phyloP scores from a whole-genome alignment of 179 eudicot genomes.

The Patellifolia procumbens region DNA sequence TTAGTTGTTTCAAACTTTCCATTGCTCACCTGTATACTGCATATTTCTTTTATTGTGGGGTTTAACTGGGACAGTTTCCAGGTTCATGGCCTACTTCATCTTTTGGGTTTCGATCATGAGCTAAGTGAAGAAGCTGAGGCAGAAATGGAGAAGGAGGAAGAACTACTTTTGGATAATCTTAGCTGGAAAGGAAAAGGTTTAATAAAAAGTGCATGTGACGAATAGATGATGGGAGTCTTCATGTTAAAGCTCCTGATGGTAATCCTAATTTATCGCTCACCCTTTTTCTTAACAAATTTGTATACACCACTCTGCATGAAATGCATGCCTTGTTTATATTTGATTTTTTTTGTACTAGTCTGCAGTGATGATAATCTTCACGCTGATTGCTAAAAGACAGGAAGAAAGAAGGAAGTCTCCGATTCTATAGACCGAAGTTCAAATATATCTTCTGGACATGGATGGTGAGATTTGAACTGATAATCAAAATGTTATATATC shows the following conservation, averaged over 20 bases:
- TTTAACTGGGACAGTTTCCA: conserved; percentile 23
- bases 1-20: background rate
- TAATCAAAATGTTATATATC: background rate
- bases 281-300: background rate
- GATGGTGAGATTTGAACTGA: conserved; percentile 65
- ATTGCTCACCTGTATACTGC: background rate
- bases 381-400: conserved; percentile 77
- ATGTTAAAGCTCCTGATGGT: conserved; percentile 54
- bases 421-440: conserved; percentile 86
- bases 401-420: conserved; percentile 87
- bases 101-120: conserved; percentile 94
- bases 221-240: conserved; percentile 43
- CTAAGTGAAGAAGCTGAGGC: conserved; percentile 85
- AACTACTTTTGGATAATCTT: conserved; percentile 58
- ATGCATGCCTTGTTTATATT: conserved; percentile 27
- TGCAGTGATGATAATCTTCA: conserved; percentile 48
- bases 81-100: conserved; percentile 95
- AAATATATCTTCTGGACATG: conserved; percentile 94
- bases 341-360: conserved; percentile 36
- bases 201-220: conserved; percentile 67
- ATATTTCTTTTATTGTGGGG: conserved; percentile 8
- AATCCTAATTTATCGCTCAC: conserved; percentile 27
- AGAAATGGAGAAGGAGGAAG: conserved; percentile 89
- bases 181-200: conserved; percentile 94
- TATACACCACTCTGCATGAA: background rate